These are phyloP conservation scores for Trametes meyenii DNA, from an alignment of 768 basidiomycete genomes.

Conservation along the genomic window DNA sequence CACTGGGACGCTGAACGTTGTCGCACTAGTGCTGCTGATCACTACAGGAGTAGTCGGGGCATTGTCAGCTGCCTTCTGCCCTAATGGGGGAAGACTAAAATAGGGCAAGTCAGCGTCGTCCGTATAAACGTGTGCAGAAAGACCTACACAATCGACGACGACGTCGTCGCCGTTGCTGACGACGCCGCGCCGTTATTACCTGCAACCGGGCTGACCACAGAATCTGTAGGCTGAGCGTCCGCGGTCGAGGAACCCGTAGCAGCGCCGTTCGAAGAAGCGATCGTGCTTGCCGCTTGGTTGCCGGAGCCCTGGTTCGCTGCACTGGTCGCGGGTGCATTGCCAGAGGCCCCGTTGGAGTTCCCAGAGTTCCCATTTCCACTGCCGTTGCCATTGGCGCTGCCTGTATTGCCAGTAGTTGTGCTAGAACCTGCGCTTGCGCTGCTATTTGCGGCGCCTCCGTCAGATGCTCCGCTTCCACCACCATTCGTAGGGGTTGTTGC, in stretches of 20 bases:
- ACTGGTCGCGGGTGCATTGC: no score
- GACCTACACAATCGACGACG: not conserved
- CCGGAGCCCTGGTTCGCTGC: not conserved
- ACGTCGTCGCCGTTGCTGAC: not conserved
- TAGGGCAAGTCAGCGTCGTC: not conserved
- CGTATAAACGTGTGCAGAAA: not conserved
- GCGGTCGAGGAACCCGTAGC: not conserved
- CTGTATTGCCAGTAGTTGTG: not conserved
- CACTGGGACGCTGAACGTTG: conserved; percentile 13
- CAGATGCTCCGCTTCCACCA: not conserved
- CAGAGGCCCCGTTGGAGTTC: not conserved
- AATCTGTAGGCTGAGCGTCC: not conserved
- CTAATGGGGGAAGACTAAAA: not conserved
- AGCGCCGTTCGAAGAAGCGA: not conserved
- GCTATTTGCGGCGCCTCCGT: not conserved
- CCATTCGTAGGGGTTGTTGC: not conserved
- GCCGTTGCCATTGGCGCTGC: not conserved
- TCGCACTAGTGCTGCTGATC: conserved; percentile 2
- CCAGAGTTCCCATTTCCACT: not conserved
- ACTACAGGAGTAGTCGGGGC: conserved; percentile 4
- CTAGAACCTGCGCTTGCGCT: not conserved
- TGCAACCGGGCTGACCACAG: not conserved
- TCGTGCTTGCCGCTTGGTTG: not conserved
- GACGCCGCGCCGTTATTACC: conserved; percentile 11
- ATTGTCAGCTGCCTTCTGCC: conserved; percentile 8